Conservation (phyloP, 1,284 basidiomycete species). For the Papiliotrema laurentii region DNA sequence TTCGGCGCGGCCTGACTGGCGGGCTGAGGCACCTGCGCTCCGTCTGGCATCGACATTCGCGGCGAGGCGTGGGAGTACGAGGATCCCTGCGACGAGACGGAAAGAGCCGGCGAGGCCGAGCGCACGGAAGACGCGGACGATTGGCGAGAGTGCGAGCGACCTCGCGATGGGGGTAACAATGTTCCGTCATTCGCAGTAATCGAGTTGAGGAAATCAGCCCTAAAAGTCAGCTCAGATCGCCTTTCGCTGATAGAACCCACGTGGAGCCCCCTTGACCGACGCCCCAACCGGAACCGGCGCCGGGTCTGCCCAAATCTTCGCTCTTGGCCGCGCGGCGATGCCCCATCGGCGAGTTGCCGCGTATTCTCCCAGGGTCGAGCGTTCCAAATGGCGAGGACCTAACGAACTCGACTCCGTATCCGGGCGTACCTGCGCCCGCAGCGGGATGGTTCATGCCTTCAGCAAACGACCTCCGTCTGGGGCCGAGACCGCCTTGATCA, state of each 20-base stretch:
- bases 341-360: conserved; percentile 20
- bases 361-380: conserved; percentile 15
- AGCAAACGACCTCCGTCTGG: conserved; percentile 29
- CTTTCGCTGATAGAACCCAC: conserved; percentile 22
- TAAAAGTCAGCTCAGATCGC: conserved; percentile 4
- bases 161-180: conserved; percentile 36
- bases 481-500: conserved; percentile 1
- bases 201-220: conserved; percentile 42
- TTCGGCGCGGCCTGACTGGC: not conserved
- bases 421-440: conserved; percentile 41
- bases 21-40: conserved; percentile 11
- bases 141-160: conserved; percentile 35
- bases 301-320: conserved; percentile 38
- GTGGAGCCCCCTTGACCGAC: conserved; percentile 41
- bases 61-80: conserved; percentile 30
- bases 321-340: conserved; percentile 40
- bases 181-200: conserved; percentile 45
- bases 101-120: conserved; percentile 40
- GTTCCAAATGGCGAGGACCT: conserved; percentile 15
- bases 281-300: conserved; percentile 34
- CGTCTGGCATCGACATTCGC: conserved; percentile 40
- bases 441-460: conserved; percentile 37
- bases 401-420: conserved; percentile 40
- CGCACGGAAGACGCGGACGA: conserved; percentile 39
- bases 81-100: conserved; percentile 41